phyloP scores from a whole-genome alignment of 1,139 yeast genomes.

The Yamadazyma friedrichii region DNA sequence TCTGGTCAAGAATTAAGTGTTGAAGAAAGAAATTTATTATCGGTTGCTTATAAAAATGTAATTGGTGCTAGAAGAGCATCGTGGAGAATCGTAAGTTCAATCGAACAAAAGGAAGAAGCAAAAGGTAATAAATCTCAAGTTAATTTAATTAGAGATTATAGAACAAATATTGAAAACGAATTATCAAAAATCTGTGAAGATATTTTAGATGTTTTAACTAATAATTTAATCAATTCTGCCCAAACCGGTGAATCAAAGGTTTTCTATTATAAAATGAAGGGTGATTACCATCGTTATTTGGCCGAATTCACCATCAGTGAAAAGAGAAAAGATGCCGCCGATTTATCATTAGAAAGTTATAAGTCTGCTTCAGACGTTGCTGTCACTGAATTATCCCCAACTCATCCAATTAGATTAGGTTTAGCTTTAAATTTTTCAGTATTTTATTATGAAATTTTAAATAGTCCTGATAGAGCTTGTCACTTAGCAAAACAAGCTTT shows the following conservation, averaged over 20 bases:
- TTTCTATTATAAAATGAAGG: conserved; percentile 98
- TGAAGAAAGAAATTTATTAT: conserved; percentile 94
- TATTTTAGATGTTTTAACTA: conserved; percentile 80
- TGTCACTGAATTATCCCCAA: conserved; percentile 94
- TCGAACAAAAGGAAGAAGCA: conserved; percentile 97
- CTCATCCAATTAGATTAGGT: conserved; percentile 98
- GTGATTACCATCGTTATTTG: conserved; percentile 98
- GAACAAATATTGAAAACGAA: conserved; percentile 91
- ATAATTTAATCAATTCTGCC: conserved; percentile 91
- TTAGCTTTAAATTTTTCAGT: conserved; percentile 97
- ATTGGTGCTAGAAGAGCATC: conserved; percentile 99
- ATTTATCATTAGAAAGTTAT: conserved; percentile 90
- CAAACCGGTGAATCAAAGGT: conserved; percentile 97
- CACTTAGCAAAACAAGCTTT: conserved; percentile 98
- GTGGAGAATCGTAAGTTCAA: conserved; percentile 97
- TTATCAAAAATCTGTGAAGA: conserved; percentile 93
- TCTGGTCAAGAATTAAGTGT: conserved; percentile 94
- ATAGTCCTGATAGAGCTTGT: conserved; percentile 98
- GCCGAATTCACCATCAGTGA: conserved; percentile 95
- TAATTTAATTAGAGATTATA: conserved; percentile 86
- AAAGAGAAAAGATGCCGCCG: conserved; percentile 91
- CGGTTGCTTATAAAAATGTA: conserved; percentile 97
- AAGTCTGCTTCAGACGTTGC: conserved; percentile 96
- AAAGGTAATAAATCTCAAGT: conserved; percentile 92
- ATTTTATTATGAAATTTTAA: conserved; percentile 95